Conservation (phyloP, 1,284 basidiomycete species). For the Malassezia pachydermatis region DNA sequence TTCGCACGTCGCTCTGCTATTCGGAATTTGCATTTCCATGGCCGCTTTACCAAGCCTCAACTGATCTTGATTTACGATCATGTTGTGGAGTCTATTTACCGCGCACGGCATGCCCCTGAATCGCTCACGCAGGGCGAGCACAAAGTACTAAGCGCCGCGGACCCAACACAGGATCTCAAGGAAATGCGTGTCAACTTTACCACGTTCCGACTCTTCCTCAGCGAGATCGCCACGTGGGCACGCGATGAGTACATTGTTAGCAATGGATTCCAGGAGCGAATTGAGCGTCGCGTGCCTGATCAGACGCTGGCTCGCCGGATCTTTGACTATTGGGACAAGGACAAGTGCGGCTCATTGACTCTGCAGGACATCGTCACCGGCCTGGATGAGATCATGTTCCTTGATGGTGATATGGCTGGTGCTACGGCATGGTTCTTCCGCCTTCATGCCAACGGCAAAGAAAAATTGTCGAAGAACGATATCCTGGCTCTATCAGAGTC, state of each 20-base stretch:
- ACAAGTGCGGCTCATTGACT: slow-evolving; percentile 35
- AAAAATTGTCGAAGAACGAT: slow-evolving; percentile 87
- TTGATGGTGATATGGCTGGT: slow-evolving; percentile 69
- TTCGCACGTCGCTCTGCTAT: slow-evolving; percentile 92
- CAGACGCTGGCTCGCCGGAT: slow-evolving; percentile 33
- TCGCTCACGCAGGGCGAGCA: slow-evolving; percentile 12
- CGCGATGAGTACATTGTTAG: slow-evolving; percentile 79
- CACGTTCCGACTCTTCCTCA: slow-evolving; percentile 82
- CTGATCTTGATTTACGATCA: slow-evolving; percentile 50
- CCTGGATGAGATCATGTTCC: slow-evolving; percentile 77
- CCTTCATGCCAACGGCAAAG: slow-evolving; percentile 78
- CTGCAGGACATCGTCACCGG: slow-evolving; percentile 76
- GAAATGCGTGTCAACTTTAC: slow-evolving; percentile 72
- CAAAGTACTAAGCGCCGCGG: background rate
- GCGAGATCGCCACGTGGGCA: slow-evolving; percentile 91
- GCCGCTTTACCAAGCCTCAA: slow-evolving; percentile 76
- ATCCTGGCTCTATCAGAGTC: slow-evolving; percentile 82
- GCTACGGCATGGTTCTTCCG: slow-evolving; percentile 99
- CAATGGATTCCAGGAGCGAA: slow-evolving; percentile 45
- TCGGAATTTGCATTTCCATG: slow-evolving; percentile 72
- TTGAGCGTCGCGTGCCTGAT: slow-evolving; percentile 43
- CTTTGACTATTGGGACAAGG: slow-evolving; percentile 40
- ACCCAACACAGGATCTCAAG: slow-evolving; percentile 48
- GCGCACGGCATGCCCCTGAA: slow-evolving; percentile 37
- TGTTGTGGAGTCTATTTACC: slow-evolving; percentile 45